A percentile compares a stretch with the other conserved stretches of the same genome.
These are phyloP conservation scores for Aquilaria malaccensis DNA, from an alignment of 345 rosid genomes.

Conservation along the genomic window DNA sequence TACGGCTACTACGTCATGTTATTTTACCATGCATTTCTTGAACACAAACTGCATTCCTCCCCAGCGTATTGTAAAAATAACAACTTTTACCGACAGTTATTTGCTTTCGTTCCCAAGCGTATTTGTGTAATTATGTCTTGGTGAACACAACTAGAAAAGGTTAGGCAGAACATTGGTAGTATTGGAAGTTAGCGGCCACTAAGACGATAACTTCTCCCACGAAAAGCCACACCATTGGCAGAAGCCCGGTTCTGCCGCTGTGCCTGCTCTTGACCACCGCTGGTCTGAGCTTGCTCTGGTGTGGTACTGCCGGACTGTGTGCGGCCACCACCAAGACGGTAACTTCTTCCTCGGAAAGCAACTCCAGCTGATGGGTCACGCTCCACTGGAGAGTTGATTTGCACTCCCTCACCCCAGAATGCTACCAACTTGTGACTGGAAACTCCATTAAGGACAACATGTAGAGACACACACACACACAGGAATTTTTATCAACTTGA, in stretches of 20 bases:
- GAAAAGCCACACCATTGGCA: constrained; percentile 26
- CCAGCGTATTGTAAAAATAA: no score
- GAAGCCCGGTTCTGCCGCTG: constrained; percentile 13
- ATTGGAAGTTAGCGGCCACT: constrained; percentile 2
- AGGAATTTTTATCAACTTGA: no score
- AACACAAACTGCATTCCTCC: no score
- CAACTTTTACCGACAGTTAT: no score
- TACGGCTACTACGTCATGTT: no score
- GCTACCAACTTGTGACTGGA: constrained; percentile 47
- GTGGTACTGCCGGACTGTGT: neutral
- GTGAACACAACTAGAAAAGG: no score
- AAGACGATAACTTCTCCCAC: constrained; percentile 38
- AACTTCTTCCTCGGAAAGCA: constrained; percentile 46
- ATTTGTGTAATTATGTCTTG: no score
- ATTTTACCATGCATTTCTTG: no score
- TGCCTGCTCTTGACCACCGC: neutral
- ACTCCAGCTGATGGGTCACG: constrained; percentile 35
- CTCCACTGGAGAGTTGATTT: constrained; percentile 39
- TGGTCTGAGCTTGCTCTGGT: neutral
- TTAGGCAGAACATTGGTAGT: no score
- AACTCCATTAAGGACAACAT: constrained; percentile 10
- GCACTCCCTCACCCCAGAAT: constrained; percentile 40
- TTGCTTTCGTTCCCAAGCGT: no score
- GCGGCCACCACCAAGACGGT: constrained; percentile 20
- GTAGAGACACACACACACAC: no score